phyloP scores from a whole-genome alignment of 495 filamentous ascomycete species.

The Aspergillus kassunensis region DNA sequence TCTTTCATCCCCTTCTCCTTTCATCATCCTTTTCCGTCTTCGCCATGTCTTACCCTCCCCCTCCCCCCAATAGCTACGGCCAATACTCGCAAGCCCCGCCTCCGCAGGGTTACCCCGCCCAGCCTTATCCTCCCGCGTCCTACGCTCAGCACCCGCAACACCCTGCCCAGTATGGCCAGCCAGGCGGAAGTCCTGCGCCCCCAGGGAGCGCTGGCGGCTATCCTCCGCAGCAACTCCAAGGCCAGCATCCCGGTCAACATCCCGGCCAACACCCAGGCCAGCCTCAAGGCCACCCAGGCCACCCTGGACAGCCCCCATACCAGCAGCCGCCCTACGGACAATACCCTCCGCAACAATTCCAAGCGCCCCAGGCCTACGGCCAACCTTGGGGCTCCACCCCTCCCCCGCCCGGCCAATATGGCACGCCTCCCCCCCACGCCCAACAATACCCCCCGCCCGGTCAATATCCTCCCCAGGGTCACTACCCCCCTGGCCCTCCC shows the following conservation, averaged over 20 bases:
- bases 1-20: background rate
- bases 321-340: constrained; percentile 5
- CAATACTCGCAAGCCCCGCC: constrained; percentile 14
- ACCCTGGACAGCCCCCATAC: background rate
- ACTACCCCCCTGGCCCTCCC: constrained; percentile 1
- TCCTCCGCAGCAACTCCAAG: constrained; percentile 2
- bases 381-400: constrained; percentile 5
- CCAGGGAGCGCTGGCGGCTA: constrained; percentile 2
- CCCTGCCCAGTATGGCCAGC: background rate
- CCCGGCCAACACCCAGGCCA: background rate
- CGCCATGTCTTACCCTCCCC: constrained; percentile 9
- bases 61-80: constrained; percentile 3
- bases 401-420: constrained; percentile 1
- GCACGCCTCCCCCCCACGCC: constrained; percentile 6
- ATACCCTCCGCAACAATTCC: background rate
- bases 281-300: no score
- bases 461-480: constrained; percentile 5
- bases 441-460: constrained; percentile 1
- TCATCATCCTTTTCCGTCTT: background rate
- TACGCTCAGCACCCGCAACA: constrained; percentile 3
- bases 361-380: constrained; percentile 2
- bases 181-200: background rate
- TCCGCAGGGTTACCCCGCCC: constrained; percentile 11
- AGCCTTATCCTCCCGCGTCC: constrained; percentile 5
- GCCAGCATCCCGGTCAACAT: no score